These are phyloP conservation scores for Guadua angustifolia DNA, from an alignment of 176 grass and related monocot species.

Conservation along the genomic window DNA sequence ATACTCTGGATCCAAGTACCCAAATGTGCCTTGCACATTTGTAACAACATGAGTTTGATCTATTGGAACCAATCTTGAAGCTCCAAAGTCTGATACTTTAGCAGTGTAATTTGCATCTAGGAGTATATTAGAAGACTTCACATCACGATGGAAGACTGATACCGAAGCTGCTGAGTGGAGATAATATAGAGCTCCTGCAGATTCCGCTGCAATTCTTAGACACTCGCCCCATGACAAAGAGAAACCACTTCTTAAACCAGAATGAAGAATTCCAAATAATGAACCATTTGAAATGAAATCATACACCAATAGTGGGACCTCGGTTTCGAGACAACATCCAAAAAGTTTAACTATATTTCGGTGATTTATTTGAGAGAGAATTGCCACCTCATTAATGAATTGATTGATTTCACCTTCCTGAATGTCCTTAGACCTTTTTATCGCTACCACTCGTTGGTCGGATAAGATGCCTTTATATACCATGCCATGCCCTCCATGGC, in stretches of 20 bases:
- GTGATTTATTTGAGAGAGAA: not conserved
- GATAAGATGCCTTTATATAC: constrained; percentile 36
- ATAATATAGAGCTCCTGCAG: constrained; percentile 27
- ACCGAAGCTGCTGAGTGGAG: not conserved
- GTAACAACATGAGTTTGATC: not conserved
- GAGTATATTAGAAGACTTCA: constrained; percentile 45
- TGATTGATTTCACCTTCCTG: not conserved
- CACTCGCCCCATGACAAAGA: constrained; percentile 31
- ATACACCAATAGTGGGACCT: constrained; percentile 15
- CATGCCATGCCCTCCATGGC: constrained; percentile 26
- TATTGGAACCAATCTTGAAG: constrained; percentile 38
- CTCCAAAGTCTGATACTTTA: constrained; percentile 54
- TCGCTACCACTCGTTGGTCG: constrained; percentile 17
- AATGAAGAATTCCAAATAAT: constrained; percentile 34
- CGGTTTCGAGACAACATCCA: constrained; percentile 2
- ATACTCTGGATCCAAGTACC: too few relatives aligned
- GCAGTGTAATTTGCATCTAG: constrained; percentile 20
- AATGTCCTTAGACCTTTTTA: not conserved
- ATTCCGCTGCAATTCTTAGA: constrained; percentile 29
- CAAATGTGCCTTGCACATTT: not conserved
- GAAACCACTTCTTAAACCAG: not conserved
- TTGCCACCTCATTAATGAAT: constrained; percentile 26
- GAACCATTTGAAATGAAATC: constrained; percentile 44
- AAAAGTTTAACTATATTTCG: constrained; percentile 6
- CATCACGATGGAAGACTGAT: constrained; percentile 47